phyloP scores from a whole-genome alignment of 768 basidiomycete genomes.

The Gautieria morchelliformis region DNA sequence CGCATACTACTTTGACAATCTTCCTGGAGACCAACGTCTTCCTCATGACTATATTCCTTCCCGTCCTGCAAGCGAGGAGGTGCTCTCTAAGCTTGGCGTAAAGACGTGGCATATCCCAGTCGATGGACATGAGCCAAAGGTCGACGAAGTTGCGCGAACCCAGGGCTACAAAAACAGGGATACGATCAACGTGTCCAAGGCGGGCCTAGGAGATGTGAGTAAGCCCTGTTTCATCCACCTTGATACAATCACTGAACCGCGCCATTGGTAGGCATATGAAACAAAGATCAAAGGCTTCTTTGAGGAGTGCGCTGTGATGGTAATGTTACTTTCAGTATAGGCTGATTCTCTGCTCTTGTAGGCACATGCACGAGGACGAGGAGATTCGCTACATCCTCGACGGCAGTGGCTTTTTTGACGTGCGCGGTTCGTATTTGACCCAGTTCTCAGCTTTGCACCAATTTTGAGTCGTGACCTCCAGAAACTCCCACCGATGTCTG shows the following conservation, averaged over 20 bases:
- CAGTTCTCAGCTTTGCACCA: neutral
- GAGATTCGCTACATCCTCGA: slow-evolving; percentile 84
- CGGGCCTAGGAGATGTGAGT: slow-evolving; percentile 63
- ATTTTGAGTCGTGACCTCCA: slow-evolving; percentile 16
- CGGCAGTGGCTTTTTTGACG: slow-evolving; percentile 90
- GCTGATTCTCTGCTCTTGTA: slow-evolving; percentile 18
- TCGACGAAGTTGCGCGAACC: slow-evolving; percentile 57
- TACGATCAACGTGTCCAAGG: slow-evolving; percentile 65
- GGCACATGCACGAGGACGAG: slow-evolving; percentile 94
- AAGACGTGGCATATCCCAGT: slow-evolving; percentile 59
- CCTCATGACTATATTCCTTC: slow-evolving; percentile 62
- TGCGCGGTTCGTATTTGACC: slow-evolving; percentile 50
- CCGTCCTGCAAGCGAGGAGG: slow-evolving; percentile 31
- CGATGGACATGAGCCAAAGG: slow-evolving; percentile 35
- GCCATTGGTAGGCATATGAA: slow-evolving; percentile 45
- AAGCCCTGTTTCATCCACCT: neutral
- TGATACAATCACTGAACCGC: neutral
- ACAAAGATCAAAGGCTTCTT: slow-evolving; percentile 76
- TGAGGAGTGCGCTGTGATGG: slow-evolving; percentile 48
- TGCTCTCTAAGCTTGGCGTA: slow-evolving; percentile 51
- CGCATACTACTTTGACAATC: slow-evolving; percentile 67
- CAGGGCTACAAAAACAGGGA: slow-evolving; percentile 80
- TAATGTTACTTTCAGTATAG: neutral
- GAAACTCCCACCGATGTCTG: slow-evolving; percentile 61
- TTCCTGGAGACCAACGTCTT: slow-evolving; percentile 72